Conservation (phyloP, 345 rosid species). For the Salix brachista region DNA sequence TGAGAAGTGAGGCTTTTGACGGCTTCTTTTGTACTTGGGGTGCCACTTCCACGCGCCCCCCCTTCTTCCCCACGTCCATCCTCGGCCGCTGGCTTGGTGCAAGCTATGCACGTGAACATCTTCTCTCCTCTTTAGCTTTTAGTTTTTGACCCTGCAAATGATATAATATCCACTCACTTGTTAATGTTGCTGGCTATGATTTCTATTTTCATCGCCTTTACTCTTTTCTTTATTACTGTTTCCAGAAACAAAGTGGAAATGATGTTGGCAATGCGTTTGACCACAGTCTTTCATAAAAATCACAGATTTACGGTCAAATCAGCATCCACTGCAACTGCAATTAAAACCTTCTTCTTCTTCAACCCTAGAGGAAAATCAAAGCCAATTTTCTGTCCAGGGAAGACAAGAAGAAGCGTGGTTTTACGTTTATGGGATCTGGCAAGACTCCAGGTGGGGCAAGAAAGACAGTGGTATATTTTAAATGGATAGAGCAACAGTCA, state of each 20-base stretch:
- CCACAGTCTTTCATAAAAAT: too few relatives aligned
- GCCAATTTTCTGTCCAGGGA: too few relatives aligned
- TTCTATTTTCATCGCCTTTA: not conserved
- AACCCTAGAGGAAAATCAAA: not conserved
- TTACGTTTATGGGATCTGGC: too few relatives aligned
- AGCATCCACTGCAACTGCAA: not conserved
- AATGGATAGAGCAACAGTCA: not conserved
- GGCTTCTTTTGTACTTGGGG: conserved; percentile 89
- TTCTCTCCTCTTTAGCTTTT: not conserved
- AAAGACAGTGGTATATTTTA: too few relatives aligned
- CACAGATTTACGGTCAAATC: not conserved
- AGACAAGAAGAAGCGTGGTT: too few relatives aligned
- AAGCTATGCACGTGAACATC: conserved; percentile 97
- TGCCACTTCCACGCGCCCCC: conserved; percentile 69
- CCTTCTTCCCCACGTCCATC: conserved; percentile 69
- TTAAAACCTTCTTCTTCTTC: too few relatives aligned
- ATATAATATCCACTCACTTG: not conserved
- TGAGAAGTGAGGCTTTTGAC: conserved; percentile 98
- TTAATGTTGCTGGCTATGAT: not conserved
- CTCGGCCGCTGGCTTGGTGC: conserved; percentile 80
- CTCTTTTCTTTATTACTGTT: not conserved
- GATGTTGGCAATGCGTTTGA: not conserved
- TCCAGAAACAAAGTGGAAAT: not conserved
- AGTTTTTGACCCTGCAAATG: not conserved
- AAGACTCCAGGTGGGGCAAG: too few relatives aligned